Evolutionary conservation across 192 early-diverging fungal genomes (phyloP), one percentile per base, ranked within the genome.

Genomic region (Mortierella antarctica): DNA sequence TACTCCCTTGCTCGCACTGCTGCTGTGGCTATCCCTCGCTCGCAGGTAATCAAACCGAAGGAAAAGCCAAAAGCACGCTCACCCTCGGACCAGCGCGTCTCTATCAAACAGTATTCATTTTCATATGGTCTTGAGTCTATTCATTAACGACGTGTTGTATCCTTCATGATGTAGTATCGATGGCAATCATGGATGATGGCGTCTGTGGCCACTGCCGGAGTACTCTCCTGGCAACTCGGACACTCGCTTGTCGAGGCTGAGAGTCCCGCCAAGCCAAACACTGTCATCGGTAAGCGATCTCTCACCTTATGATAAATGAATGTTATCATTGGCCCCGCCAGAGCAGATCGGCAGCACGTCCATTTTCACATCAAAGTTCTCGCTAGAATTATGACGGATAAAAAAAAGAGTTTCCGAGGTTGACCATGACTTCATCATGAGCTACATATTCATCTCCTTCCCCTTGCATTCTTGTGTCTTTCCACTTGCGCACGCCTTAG

Each of bases 181-280:
- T 72, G 52, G 65, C 66, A 57, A 42, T 53, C 77, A 44, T 80
- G 77, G 77, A 20, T 72, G 45, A 55, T 67, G 15, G 69, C 70
- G 5, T 63, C 70, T 0, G 49, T 64, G 13, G 63, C 70, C 18
- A 72, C 70, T 17, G 70, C 59, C 2, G 77, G 77, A 49, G 70
- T 80, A 11, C 4, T 80, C 21, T 80, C 77, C 47, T 80, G 77
- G 77, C 77, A 80, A 40, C 49, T 80, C 12, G 54, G 62, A 17
- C 41, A 67, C 48, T 72, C 77, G 7, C 11, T 68, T 2, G 60
- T 80, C 3, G 70, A 80, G 42, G 58, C 77, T 21, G 77, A 80
- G 31, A 67, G 64, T 21, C 59, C 65, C 46, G 48, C 13, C 14
- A 66, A 57, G 13, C 18, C 45, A 12, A n/a, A 63, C 13, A 52